Evolutionary conservation across 805 yeast genomes (phyloP).

Genomic region (Hanseniaspora lachancei): DNA sequence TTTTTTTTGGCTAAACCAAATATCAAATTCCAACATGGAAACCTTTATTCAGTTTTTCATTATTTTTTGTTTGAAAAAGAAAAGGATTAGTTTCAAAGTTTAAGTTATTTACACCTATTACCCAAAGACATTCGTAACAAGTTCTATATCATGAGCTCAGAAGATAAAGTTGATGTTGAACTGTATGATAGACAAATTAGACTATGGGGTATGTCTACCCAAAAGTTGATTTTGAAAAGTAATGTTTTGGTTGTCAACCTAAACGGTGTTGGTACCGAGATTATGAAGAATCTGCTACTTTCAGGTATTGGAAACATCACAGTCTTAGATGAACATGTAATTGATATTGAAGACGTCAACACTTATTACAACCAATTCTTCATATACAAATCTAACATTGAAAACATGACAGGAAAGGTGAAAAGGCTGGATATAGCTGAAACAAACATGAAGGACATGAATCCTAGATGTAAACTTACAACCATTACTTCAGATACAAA

Average conservation of each 20-base stretch:
- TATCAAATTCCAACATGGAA: too few species aligned
- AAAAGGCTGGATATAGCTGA: slow-evolving; percentile 42
- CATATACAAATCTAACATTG: slow-evolving; percentile 37
- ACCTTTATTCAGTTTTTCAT: too few species aligned
- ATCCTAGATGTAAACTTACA: slow-evolving; percentile 57
- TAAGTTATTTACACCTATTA: too few species aligned
- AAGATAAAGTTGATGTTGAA: slow-evolving; percentile 64
- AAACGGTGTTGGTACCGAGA: slow-evolving; percentile 70
- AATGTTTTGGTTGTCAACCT: slow-evolving; percentile 56
- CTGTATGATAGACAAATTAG: slow-evolving; percentile 89
- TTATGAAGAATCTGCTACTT: slow-evolving; percentile 68
- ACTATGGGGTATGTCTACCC: slow-evolving; percentile 93
- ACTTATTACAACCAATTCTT: slow-evolving; percentile 48
- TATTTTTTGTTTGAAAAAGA: too few species aligned
- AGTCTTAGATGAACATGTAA: slow-evolving; percentile 51
- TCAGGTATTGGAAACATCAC: slow-evolving; percentile 77
- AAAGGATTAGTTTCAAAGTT: too few species aligned
- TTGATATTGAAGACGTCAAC: slow-evolving; percentile 40
- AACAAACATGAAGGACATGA: slow-evolving; percentile 53
- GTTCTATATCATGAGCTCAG: background rate
- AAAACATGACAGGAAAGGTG: slow-evolving; percentile 28
- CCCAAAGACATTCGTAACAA: background rate
- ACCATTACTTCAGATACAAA: slow-evolving; percentile 27
- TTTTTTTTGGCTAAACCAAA: too few species aligned
- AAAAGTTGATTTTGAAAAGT: slow-evolving; percentile 58